A percentile compares a stretch with the other conserved stretches of the same genome.
These are phyloP conservation scores for Carallia pectinifolia DNA, from an alignment of 345 rosid genomes.

Conservation along the genomic window DNA sequence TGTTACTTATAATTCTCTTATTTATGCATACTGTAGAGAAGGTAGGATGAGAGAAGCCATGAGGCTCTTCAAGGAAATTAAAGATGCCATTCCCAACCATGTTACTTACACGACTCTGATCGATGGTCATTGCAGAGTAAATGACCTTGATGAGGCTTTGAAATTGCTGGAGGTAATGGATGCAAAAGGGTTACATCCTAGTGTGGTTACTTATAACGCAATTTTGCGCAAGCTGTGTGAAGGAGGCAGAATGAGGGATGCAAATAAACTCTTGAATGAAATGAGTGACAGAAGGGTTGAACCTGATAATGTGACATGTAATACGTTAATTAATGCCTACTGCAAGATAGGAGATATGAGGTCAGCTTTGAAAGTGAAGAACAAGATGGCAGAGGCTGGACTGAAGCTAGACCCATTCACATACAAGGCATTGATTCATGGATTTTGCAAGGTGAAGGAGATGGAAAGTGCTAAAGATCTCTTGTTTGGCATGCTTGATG, in stretches of 20 bases:
- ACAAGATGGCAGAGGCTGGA: conserved; percentile 77
- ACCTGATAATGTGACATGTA: conserved; percentile 86
- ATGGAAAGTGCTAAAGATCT: conserved; percentile 70
- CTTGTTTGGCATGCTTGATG: conserved; percentile 61
- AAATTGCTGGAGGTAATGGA: conserved; percentile 69
- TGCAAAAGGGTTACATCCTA: conserved; percentile 63
- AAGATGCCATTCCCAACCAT: conserved; percentile 53
- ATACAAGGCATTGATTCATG: conserved; percentile 75
- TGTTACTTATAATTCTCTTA: conserved; percentile 74
- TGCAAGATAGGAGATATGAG: conserved; percentile 76
- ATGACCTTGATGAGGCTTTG: conserved; percentile 75
- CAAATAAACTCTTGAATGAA: conserved; percentile 69
- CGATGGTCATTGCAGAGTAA: conserved; percentile 80
- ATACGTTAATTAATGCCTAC: conserved; percentile 84
- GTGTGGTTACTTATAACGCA: conserved; percentile 73
- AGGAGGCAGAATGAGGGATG: conserved; percentile 80
- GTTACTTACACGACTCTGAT: conserved; percentile 82
- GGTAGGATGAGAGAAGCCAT: conserved; percentile 94
- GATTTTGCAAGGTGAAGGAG: conserved; percentile 71
- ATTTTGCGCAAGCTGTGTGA: conserved; percentile 75
- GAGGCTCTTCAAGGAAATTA: conserved; percentile 68
- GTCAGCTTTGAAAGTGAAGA: conserved; percentile 82
- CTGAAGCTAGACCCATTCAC: conserved; percentile 63
- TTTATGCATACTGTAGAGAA: conserved; percentile 74
- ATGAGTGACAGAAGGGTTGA: conserved; percentile 71